Base-by-base conservation (phyloP, 176 grass and related monocot species). In the Hyparrhenia diplandra region DNA sequence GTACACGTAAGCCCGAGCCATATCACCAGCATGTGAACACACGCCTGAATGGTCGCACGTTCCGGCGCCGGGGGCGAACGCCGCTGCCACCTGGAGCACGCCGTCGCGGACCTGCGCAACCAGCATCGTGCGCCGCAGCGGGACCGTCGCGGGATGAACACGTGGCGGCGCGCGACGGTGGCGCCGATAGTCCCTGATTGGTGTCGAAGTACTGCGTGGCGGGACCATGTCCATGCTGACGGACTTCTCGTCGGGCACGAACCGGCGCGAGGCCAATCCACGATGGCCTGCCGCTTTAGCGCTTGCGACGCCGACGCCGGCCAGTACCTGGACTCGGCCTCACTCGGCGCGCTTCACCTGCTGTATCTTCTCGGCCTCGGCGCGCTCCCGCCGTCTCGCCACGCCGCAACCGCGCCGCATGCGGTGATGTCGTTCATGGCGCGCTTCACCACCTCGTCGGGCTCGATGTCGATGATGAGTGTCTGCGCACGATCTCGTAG, bases 401-500 rank as follows among this genome's bases (percentile, higher is more conserved):
- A 57, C 59, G 31, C 31, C 31, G 31, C 31, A 32, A 4, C 2
- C 31, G 31, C 31, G 89, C 76, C 67, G 89, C 83, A 14, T n/a
- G 89, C 89, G 79, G 88, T 91, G 77, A 88, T 88, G 41, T 91
- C 89, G 80, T 91, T 91, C 89, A 91, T 91, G 42, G 89, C 85
- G 12, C 81, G 77, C 89, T 85, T 85, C 28, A 91, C 89, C 25
- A 63, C 46, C 70, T 85, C 85, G 79, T 91, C 85, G 62, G 89
- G 85, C 63, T 80, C 85, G 73, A 91, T 78, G 73, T 91, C 89
- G 23, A 91, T 43, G 73, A 91, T 88, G 4, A 91, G 84, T 28
- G 89, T 88, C 74, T 91, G 89, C 77, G 89, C 77, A 85, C 85
- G 58, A 88, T 91, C 85, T 91, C 85, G 60, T 91, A 91, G 6